Evolutionary conservation across 2,329 filamentous ascomycete genomes (phyloP), one percentile per base, ranked within the genome.

Genomic region (Corynespora cassiicola): DNA sequence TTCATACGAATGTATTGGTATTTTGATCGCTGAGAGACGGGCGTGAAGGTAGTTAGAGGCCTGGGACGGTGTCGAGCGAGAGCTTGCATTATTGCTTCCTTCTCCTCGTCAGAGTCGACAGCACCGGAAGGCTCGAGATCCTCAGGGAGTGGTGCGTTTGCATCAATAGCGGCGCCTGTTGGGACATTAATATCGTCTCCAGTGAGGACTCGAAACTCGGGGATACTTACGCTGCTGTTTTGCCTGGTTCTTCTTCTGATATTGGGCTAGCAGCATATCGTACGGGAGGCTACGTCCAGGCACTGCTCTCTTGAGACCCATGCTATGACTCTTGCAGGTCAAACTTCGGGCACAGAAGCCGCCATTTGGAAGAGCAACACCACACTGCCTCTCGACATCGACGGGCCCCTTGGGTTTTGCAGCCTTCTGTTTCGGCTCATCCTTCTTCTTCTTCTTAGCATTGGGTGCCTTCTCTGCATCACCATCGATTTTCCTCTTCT

Each of bases 71-170:
- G 90, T 36, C 84, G 82, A 16, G 84, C 77, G 20, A 78, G 79
- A 6, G 88, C 88, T 20, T 80, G 77, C 90, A 97, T 96, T 34
- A 97, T 88, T 0, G 86, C 80, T 31, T 90, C 86, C 33, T 89
- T 90, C 69, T 99, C 94, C 73, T 97, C 94, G 63, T 99, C 94
- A 2, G 88, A 94, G 67, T 99, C 94, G 23, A 99, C 82, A 1
- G 89, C 59, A 3, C 84, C 88, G 1, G 70, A 67, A 5, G 83
- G 84, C 45, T 89, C 88, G 40, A 81, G 81, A 30, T 95, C 89
- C 56, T 96, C 90, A 55, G 92, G 89, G 12, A 94, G 72, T 2
- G 90, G 91, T 1, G 91, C 91, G 65, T 95, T 95, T 39, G 94
- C 92, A 65, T 97, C 91, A 53, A 99, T 87, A 23, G 91, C 90